Base-by-base conservation (phyloP, 306 rosid species). In the Cyclanthera cordifolia region DNA sequence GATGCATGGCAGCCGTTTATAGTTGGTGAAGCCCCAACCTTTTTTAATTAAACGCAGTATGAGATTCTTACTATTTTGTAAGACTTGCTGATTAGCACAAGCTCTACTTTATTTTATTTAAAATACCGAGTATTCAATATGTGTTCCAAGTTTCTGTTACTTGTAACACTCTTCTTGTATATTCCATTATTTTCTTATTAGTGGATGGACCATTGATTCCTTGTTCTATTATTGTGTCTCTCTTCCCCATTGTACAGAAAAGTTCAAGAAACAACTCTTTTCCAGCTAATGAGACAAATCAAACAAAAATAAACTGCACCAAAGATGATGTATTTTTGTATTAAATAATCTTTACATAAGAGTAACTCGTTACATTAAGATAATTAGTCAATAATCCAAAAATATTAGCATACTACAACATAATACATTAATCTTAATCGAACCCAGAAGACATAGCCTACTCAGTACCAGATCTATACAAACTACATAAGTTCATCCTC, bases 381-480 rank as follows among this genome's bases (percentile, higher is more conserved):
- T 61, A 37, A 19, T 19, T 19, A 9, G 28, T 37, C 68, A 39
- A 61, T 37, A 37, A 61, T 37, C 50, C 25, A 16, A 61, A 20
- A n/a, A 61, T 4, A 59, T 8, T 60, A 61, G 67, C 48, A 34
- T 41, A 34, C 67, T 60, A 60, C 67, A 34, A 34, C 41, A 34
- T 34, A 34, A 34, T 58, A 46, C 66, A 58, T 58, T 32, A 58
- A 30, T 32, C 67, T 59, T 17, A 32, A 59, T 17, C 67, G 25
- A 47, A 20, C 46, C 25, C 67, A 59, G 67, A 59, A 59, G 67
- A 59, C 67, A 32, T 32, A 32, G 47, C 67, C 67, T 59, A 37
- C 50, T 13, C 50, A 19, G 49, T 39, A 37, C 68, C 28, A 64
- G 12, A 64, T 46, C 53, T 64, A 41, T 64, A 64, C 69, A 43